Conservation (phyloP, 805 yeast genomes). For the Kluyveromyces aestuarii region DNA sequence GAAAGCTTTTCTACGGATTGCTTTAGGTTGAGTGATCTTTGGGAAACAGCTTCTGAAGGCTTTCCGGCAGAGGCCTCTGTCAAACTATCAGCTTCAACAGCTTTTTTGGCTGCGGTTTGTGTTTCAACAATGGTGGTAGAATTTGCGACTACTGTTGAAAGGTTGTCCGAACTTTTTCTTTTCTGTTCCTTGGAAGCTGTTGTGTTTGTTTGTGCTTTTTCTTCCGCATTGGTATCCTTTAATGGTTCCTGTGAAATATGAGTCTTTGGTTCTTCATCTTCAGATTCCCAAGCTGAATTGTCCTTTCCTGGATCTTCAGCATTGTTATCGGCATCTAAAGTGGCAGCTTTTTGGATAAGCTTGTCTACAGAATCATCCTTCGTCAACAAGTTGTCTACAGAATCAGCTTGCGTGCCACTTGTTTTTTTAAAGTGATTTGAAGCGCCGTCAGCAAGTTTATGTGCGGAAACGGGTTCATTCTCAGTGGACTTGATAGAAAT, state of each 20-base stretch:
- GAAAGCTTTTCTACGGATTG: conserved; percentile 64
- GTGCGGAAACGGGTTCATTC: background rate
- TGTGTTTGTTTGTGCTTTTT: conserved; percentile 19
- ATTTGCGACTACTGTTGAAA: background rate
- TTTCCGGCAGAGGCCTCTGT: background rate
- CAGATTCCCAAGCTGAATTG: conserved; percentile 27
- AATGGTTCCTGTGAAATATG: conserved; percentile 1
- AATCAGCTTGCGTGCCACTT: background rate
- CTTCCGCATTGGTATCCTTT: conserved; percentile 4
- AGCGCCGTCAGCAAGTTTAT: background rate
- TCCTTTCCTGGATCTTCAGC: conserved; percentile 29
- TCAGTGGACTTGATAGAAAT: conserved; percentile 43
- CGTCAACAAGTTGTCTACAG: conserved; percentile 17
- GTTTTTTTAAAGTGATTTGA: background rate
- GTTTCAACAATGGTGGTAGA: background rate
- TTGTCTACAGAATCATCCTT: conserved; percentile 22
- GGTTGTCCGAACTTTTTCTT: conserved; percentile 8
- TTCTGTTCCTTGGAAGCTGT: conserved; percentile 9
- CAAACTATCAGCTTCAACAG: conserved; percentile 2
- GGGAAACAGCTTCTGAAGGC: conserved; percentile 9
- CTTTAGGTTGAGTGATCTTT: conserved; percentile 55
- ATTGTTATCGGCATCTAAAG: conserved; percentile 22
- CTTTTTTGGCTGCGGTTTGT: background rate
- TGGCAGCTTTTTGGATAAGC: conserved; percentile 22
- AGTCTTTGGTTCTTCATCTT: conserved; percentile 17